These are phyloP conservation scores for Shiraia bambusicola DNA, from an alignment of 2,329 filamentous ascomycete genomes.

Conservation along the genomic window DNA sequence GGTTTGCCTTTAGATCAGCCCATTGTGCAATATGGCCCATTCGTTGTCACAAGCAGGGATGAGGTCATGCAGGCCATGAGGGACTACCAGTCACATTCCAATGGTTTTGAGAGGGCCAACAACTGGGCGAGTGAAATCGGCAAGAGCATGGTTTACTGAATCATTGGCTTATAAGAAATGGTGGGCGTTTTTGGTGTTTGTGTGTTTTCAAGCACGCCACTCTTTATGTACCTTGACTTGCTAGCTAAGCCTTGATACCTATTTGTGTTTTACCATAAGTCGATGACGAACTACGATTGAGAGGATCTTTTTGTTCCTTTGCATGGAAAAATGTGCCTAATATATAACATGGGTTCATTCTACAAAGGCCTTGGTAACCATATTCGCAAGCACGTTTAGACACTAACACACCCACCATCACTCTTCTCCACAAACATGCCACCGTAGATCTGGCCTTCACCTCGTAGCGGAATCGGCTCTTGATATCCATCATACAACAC, in stretches of 20 bases:
- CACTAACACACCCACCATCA: slow-evolving; percentile 20
- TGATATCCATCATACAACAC: slow-evolving; percentile 33
- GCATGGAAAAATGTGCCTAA: too few relatives aligned
- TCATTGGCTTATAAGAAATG: background rate
- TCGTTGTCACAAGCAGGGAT: slow-evolving; percentile 40
- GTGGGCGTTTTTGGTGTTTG: background rate
- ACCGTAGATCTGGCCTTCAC: slow-evolving; percentile 34
- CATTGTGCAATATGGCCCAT: slow-evolving; percentile 45
- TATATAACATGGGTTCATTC: too few relatives aligned
- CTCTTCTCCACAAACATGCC: slow-evolving; percentile 37
- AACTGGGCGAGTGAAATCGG: slow-evolving; percentile 76
- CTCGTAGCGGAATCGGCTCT: slow-evolving; percentile 14
- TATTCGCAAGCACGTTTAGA: slow-evolving; percentile 9
- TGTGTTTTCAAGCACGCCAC: background rate
- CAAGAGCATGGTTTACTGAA: slow-evolving; percentile 36
- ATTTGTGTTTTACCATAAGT: too few relatives aligned
- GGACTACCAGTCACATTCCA: slow-evolving; percentile 40
- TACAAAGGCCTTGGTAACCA: too few relatives aligned
- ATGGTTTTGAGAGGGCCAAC: slow-evolving; percentile 61
- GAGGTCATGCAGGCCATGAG: slow-evolving; percentile 43
- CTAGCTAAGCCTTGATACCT: too few relatives aligned
- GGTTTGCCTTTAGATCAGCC: slow-evolving; percentile 60
- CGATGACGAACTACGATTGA: too few relatives aligned
- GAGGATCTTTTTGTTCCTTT: too few relatives aligned
- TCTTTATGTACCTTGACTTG: background rate